Base-by-base conservation (phyloP, 345 rosid genomes). In the Eucalyptus dawsonii region DNA sequence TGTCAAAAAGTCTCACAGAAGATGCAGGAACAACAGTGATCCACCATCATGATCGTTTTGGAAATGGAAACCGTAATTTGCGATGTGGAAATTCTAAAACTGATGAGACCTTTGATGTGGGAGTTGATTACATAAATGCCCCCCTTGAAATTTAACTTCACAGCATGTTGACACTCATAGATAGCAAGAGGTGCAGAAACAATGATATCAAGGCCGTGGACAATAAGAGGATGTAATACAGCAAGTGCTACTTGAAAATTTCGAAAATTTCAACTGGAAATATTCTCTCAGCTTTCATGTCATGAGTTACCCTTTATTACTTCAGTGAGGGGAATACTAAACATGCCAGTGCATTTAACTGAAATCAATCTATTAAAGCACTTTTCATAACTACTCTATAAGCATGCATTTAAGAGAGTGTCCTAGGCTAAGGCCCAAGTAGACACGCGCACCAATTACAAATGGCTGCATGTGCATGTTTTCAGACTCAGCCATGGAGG, bases 381-480 rank as follows among this genome's bases (percentile, higher is more conserved):
- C 15, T 76, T 76, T 76, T 76, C 85, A 76, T 21, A 76, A 40
- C 83, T 40, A 76, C 29, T 76, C 47, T 44, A 3, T 76, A 76
- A 21, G 29, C 15, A 76, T 76, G 29, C 47, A 40, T 8, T 37
- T 76, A 76, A 40, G 47, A 76, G 14, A 40, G 24, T 37, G 24
- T 40, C 29, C 47, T 40, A 76, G 85, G 85, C 85, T 76, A 21
- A 15, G 47, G 42, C 85, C 83, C 29, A 76, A 40, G 27, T 76
- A 76, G 47, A 76, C 9, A 14, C 15, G 47, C 85, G 47, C 29
- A 97, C 98, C 99, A 86, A 97, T 97, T 29, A 97, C 96, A 94
- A 97, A 97, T 85, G 99, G 99, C 91, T 97, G 98, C 80, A 94
- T 95, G 76, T 92, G 93, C 92, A 97, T 88, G 86, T 92, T 93